Percentiles rank a stretch among this genome's conserved stretches.
Conservation (phyloP, 441 rosid genomes). For the Gossypium aridum region DNA sequence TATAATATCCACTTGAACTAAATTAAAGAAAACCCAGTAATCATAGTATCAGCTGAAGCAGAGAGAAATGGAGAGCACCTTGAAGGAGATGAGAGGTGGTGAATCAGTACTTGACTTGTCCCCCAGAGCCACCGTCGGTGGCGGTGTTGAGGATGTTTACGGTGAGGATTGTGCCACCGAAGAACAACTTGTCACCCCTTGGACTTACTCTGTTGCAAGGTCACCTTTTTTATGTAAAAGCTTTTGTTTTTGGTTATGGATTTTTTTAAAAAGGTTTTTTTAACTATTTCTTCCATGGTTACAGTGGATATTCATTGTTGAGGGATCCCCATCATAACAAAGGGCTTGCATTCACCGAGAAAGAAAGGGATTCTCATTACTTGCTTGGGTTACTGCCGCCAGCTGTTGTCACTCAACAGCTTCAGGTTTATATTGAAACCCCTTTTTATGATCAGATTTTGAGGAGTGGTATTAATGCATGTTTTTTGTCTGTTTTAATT, state of each 20-base stretch:
- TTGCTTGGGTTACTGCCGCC: slow-evolving; percentile 92
- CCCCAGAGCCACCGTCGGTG: slow-evolving; percentile 45
- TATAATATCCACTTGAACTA: neutral
- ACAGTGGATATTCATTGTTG: slow-evolving; percentile 77
- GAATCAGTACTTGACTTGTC: slow-evolving; percentile 45
- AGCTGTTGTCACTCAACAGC: slow-evolving; percentile 51
- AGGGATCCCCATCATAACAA: slow-evolving; percentile 93
- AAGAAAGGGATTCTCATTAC: slow-evolving; percentile 84
- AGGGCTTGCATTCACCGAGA: slow-evolving; percentile 81
- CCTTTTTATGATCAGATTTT: neutral
- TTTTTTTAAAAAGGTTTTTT: neutral
- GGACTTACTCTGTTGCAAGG: slow-evolving; percentile 75
- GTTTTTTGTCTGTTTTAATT: neutral
- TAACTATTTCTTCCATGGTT: neutral
- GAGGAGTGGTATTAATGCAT: neutral
- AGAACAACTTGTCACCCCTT: slow-evolving; percentile 65
- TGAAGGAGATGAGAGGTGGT: slow-evolving; percentile 35
- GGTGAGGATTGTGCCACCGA: slow-evolving; percentile 70
- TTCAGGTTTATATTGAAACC: slow-evolving; percentile 50
- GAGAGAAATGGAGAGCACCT: slow-evolving; percentile 43
- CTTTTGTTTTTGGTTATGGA: neutral
- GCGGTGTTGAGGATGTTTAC: slow-evolving; percentile 62
- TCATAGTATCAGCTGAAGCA: neutral
- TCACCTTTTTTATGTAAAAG: slow-evolving; percentile 1
- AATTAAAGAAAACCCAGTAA: no score